A percentile compares a stretch with the other conserved stretches of the same genome.
Evolutionary conservation across 495 filamentous ascomycete genomes (phyloP).

Genomic region (Schizothecium vesticola): DNA sequence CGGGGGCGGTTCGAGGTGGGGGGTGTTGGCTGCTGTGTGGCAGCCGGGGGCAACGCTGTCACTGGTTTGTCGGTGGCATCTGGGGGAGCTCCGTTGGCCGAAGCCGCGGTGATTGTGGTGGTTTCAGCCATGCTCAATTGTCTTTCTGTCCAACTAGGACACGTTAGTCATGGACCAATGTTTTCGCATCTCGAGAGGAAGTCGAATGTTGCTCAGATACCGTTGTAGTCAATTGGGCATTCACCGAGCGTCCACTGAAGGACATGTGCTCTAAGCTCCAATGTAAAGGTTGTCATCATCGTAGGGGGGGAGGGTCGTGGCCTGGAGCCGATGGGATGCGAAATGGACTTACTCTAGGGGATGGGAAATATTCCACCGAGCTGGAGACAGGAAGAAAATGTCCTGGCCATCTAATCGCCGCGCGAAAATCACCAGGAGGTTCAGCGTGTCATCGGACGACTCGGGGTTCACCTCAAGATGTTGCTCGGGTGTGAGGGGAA

Average conservation of each 20-base stretch:
- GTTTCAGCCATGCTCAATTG: constrained; percentile 36
- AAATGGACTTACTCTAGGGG: constrained; percentile 21
- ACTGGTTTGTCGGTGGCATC: background rate
- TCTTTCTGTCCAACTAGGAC: constrained; percentile 24
- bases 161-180: background rate
- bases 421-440: background rate
- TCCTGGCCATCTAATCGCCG: constrained; percentile 10
- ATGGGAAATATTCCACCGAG: constrained; percentile 20
- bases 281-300: constrained; percentile 55
- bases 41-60: constrained; percentile 8
- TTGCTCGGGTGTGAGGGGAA: background rate
- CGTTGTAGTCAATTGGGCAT: constrained; percentile 90
- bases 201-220: constrained; percentile 69
- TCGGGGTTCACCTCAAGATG: background rate
- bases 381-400: background rate
- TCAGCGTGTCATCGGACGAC: background rate
- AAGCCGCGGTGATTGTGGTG: constrained; percentile 13
- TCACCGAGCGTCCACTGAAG: constrained; percentile 70
- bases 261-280: constrained; percentile 56
- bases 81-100: constrained; percentile 7
- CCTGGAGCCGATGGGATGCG: background rate
- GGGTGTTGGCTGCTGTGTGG: constrained; percentile 20
- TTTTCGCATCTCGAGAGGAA: background rate
- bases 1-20: constrained; percentile 18
- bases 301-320: constrained; percentile 26